These are phyloP conservation scores for Leptomonas seymouri DNA, from an alignment of 208 protist species.

Conservation along the genomic window DNA sequence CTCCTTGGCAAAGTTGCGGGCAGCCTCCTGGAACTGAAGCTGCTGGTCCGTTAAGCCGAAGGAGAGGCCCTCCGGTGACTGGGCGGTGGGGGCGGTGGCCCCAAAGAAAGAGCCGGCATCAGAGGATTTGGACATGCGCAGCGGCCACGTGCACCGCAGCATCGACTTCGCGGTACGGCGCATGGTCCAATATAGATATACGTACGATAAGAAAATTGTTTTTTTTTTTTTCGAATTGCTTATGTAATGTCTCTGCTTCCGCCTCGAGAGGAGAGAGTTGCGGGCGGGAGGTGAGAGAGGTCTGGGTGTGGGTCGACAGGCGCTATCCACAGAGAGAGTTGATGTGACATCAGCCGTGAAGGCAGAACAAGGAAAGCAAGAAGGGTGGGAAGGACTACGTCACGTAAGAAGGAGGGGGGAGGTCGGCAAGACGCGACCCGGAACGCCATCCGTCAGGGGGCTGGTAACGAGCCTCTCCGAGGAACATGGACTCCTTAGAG, in stretches of 20 bases:
- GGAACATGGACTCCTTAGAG: no score
- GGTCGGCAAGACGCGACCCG: no score
- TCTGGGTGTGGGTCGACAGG: no score
- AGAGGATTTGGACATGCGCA: slow-evolving; percentile 17
- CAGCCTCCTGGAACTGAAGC: slow-evolving; percentile 70
- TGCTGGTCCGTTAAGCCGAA: slow-evolving; percentile 87
- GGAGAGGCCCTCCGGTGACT: slow-evolving; percentile 40
- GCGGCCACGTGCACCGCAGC: slow-evolving; percentile 18
- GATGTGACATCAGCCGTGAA: no score
- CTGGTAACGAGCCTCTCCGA: no score
- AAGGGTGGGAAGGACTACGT: no score
- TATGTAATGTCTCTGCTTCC: no score
- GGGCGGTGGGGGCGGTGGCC: slow-evolving; percentile 31
- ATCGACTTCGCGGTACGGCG: slow-evolving; percentile 11
- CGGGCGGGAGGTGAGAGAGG: no score
- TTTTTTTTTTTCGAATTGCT: neutral
- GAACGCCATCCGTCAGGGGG: no score
- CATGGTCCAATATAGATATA: slow-evolving; percentile 8
- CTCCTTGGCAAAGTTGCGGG: slow-evolving; percentile 80
- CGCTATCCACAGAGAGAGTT: no score
- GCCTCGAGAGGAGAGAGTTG: neutral
- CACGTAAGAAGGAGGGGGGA: no score
- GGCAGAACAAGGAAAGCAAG: no score
- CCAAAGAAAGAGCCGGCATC: slow-evolving; percentile 29
- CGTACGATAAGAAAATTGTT: neutral